Base-by-base conservation (phyloP, 805 yeast genomes). In the Pichia sporocuriosa region DNA sequence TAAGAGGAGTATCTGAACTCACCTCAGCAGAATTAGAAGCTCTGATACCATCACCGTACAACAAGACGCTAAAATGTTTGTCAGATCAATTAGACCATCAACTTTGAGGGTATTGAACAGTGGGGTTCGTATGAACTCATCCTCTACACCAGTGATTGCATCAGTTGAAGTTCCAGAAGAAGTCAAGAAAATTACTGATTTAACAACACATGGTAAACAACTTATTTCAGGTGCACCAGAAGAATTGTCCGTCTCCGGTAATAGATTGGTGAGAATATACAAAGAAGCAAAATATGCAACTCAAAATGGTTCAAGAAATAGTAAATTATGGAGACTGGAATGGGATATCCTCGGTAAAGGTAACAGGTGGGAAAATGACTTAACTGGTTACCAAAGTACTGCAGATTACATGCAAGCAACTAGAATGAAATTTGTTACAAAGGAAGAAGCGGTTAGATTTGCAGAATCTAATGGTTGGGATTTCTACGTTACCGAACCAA, bases 391-490 rank as follows among this genome's bases (percentile, higher is more conserved):
- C 69, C 89, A 84, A 55, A 75, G 84, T 35, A 70, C 83, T 34
- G 76, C 84, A 28, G 95, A 85, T 61, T 80, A 78, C 64, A 81
- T 86, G 83, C 83, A 84, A 66, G 87, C 82, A 15, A 81, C 90
- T 8, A 74, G 74, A 57, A 63, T 85, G 69, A 78, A 79, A 59
- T 85, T 85, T 59, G 82, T 78, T 56, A 68, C 79, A 39, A 79
- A 76, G 62, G 90, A 85, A 36, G 75, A 84, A 31, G 95, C 95
- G 27, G 44, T 53, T 16, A 44, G 74, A 43, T 85, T 85, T 62
- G 94, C 94, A 10, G 74, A 77, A 51, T 81, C 84, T 45, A 90
- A 85, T 61, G 95, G 90, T 21, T 85, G 93, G 90, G 79, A 80
- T 50, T 84, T 77, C 58, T 82, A 81, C 55, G 76, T 85, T 46